Base-by-base conservation (phyloP, 345 rosid species). In the Brassica cretica region DNA sequence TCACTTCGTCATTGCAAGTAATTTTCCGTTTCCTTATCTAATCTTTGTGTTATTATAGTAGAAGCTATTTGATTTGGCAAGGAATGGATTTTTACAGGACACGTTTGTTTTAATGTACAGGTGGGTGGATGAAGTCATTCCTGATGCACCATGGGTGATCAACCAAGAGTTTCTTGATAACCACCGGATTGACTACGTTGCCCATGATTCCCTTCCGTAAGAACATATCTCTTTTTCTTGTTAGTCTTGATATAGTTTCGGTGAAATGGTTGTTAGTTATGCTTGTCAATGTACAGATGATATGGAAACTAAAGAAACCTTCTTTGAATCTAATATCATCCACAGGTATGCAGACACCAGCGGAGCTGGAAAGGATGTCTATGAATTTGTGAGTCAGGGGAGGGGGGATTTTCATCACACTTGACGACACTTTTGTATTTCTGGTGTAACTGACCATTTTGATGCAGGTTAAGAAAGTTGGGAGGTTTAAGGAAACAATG, bases 1-100 rank as follows among this genome's bases (percentile, higher is more conserved):
- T 91, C 97, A 39, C 98, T 93, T 74, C 97, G 96, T 15, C 98
- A 93, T 73, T 93, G 98, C 98, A 93, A 86, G 98, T 93, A 88
- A 30, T 59, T 32, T 29, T 1, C 35, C 35, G 5, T 32, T 32
- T 32, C 32, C 2, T 1, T 78, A 53, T 30, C 29, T 8, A 75
- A 21, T 77, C 62, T 35, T 6, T 60, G 46, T 32, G 35, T n/a
- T 51, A 1, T 41, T 70, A 2, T 21, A 53, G 27, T 70, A 70
- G 10, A 10, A 76, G 46, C 35, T 49, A 15, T 68, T 68, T 66
- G 27, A 30, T 49, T 6, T 64, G 70, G 35, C 1, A 44, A 4
- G 2, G 59, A 41, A 1, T 21, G 30, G 18, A 49, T 7, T 18
- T 21, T 27, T 14, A 19, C n/a, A 69, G 59, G 12, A 65, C 3